Evolutionary conservation across 306 rosid species (phyloP), one percentile per base, ranked within the genome.

Genomic region (Spatholobus suberectus): DNA sequence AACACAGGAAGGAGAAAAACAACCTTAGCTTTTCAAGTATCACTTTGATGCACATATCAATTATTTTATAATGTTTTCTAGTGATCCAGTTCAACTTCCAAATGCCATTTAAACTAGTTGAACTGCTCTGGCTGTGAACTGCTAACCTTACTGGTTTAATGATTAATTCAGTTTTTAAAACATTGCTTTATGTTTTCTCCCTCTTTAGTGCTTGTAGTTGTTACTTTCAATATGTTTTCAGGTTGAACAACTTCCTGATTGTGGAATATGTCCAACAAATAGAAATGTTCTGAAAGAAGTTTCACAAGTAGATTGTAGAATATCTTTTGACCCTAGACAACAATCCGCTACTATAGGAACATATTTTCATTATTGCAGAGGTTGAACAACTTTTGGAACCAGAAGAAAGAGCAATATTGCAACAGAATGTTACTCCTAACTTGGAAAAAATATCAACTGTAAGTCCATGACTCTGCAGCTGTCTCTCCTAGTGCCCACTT

Each of bases 321-420:
- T 41, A 58, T 59, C 34, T 26, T 61, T 27, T 61, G 20, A 61
- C 15, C 68, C 69, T 17, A n/a, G n/a, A n/a, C n/a, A 43, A 32
- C 14, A 43, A 75, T 44, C 71, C 0, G 20, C 38, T 20, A 40
- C 76, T 81, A 14, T 29, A 67, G 59, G 69, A 47, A 23, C 13
- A 47, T 51, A 66, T 84, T 74, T 21, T 81, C 73, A 35, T 86
- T 61, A 51, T 73, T 86, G 87, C 93, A 96, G 97, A 96, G 93
- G 87, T 93, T 80, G 99, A 96, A 84, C 92, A 78, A 70, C 96
- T 96, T 81, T 86, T 96, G 90, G 94, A 80, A 65, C 93, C 91
- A 5, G 94, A 91, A 88, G 97, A 93, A 93, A 80, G 85, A 80
- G 94, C 85, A 52, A 90, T 89, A 82, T 84, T 93, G 88, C 89